Evolutionary conservation across 768 basidiomycete genomes (phyloP), one percentile per base, ranked within the genome.

Genomic region (Mycena haematopus): DNA sequence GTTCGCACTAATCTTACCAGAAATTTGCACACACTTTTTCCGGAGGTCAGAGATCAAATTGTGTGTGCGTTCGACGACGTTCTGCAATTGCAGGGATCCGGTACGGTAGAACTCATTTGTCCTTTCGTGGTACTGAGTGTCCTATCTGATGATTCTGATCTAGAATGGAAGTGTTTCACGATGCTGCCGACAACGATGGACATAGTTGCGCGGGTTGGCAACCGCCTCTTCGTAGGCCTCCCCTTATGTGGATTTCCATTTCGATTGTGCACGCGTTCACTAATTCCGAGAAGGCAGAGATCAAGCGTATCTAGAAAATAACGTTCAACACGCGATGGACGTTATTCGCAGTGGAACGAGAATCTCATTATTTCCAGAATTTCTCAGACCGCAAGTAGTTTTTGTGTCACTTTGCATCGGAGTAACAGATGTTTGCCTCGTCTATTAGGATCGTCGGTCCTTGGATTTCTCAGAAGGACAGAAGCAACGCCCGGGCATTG

Each of bases 1-100:
- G n/a, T 66, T 17, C 60, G 60, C 25, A 59, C 44, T 13, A 53
- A 24, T 47, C 52, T 62, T 14, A 62, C 65, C 17, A 21, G 65
- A 10, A 77, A 73, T 56, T 61, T 78, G 10, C 72, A 63, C 2
- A 45, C 35, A 1, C 36, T 75, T 3, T 77, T 70, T 45, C 65
- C 71, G 0, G 69, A 71, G 17, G 67, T 82, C 13, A 69, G 65
- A 9, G 76, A 80, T 13, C 81, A 82, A 49, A 65, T 79, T 22
- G 25, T 68, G 1, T 61, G 65, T 24, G 60, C 65, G 0, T 65
- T 65, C 19, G 36, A 62, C 14, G 60, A 65, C 6, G 56, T 62
- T 4, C 21, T 65, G 14, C 25, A 49, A 2, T 25, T 58, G 38
- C 9, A 58, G 5, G 60, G 40, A 19, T 47, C 50, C 1, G 58